Evolutionary conservation across 1,284 basidiomycete genomes (phyloP).

Genomic region (Veloboletus limbatus): DNA sequence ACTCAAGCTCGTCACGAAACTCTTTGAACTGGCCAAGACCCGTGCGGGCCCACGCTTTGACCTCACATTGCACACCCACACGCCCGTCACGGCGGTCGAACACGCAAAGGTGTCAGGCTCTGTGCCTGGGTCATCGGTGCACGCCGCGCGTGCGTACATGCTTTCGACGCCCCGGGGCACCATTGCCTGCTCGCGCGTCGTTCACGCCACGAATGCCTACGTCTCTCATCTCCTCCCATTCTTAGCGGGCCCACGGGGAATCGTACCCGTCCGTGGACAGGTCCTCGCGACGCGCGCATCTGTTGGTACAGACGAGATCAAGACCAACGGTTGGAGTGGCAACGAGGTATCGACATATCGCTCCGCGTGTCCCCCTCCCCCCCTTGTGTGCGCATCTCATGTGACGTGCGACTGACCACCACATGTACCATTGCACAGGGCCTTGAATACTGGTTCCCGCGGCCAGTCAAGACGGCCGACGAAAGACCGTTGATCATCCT

Average conservation of each 20-base stretch:
- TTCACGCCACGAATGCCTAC: slow-evolving; percentile 83
- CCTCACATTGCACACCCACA: slow-evolving; percentile 64
- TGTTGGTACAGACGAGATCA: slow-evolving; percentile 36
- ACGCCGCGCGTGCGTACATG: slow-evolving; percentile 6
- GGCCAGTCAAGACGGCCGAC: slow-evolving; percentile 42
- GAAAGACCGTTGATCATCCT: slow-evolving; percentile 63
- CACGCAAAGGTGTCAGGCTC: too few species aligned
- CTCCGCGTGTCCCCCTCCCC: too few species aligned
- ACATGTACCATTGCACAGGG: slow-evolving; percentile 31
- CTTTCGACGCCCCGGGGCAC: slow-evolving; percentile 55
- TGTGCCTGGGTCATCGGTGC: background rate
- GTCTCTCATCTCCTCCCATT: slow-evolving; percentile 62
- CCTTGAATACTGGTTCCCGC: slow-evolving; percentile 80
- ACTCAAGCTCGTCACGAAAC: slow-evolving; percentile 66
- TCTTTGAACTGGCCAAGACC: slow-evolving; percentile 48
- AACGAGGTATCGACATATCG: slow-evolving; percentile 40
- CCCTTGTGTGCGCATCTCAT: too few species aligned
- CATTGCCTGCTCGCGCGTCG: slow-evolving; percentile 54
- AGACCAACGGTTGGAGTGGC: slow-evolving; percentile 42
- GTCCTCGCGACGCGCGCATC: slow-evolving; percentile 60
- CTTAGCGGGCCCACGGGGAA: slow-evolving; percentile 48
- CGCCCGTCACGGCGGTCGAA: slow-evolving; percentile 56
- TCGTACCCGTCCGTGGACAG: slow-evolving; percentile 76
- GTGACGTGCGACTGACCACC: too few species aligned
- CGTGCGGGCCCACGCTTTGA: slow-evolving; percentile 31